A percentile compares a stretch with the other conserved stretches of the same genome.
These are phyloP conservation scores for Solanum megistacrolobum DNA, from an alignment of 257 asterid genomes.

Conservation along the genomic window DNA sequence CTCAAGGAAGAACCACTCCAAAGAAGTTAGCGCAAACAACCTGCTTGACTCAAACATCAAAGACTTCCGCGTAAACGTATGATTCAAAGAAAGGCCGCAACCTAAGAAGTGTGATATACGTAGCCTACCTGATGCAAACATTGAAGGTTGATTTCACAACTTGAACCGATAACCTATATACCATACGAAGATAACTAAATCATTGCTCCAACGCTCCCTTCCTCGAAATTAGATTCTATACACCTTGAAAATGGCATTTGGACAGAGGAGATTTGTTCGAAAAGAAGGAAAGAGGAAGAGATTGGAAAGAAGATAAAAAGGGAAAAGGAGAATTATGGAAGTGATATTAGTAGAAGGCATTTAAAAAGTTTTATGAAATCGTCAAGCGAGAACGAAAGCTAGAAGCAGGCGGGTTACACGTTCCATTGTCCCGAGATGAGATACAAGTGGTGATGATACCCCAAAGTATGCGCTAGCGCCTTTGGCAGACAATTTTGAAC, in stretches of 20 bases:
- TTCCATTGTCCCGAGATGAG: not conserved
- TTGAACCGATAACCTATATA: fast-evolving
- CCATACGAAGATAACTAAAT: not conserved
- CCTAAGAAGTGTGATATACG: not conserved
- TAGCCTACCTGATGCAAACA: fast-evolving
- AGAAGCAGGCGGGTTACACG: not conserved
- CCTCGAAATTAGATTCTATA: not conserved
- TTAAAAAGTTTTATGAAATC: fast-evolving
- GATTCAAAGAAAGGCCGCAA: not conserved
- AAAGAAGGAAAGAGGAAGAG: not conserved
- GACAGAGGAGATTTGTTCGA: not conserved
- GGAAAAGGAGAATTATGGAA: not conserved
- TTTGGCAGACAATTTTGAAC: not conserved
- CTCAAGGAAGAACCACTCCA: not conserved
- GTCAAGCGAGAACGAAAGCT: not conserved
- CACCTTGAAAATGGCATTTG: not conserved
- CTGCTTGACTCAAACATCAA: not conserved
- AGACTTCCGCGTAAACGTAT: not conserved
- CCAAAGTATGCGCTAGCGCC: not conserved
- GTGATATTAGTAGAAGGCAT: not conserved
- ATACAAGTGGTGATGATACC: not conserved
- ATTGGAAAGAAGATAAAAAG: not conserved
- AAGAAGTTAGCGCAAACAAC: no score
- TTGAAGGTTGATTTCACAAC: not conserved
- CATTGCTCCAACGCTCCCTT: not conserved